Percentiles rank a stretch among this genome's conserved stretches.
Conservation (phyloP, 2,329 filamentous ascomycete genomes). For the Curvularia lunata region DNA sequence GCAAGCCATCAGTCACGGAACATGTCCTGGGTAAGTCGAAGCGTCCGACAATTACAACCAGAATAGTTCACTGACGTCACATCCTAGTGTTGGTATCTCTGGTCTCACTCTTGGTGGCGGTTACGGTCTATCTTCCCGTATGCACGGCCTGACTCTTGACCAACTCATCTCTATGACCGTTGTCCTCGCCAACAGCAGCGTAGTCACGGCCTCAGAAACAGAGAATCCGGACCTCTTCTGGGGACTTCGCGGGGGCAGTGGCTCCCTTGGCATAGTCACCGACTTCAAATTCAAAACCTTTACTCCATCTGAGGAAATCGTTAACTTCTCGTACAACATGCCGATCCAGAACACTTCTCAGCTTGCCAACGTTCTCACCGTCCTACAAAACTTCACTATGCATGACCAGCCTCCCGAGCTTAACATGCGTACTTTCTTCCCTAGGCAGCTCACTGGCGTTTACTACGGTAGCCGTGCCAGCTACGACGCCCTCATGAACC, state of each 20-base stretch:
- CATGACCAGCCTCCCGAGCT: slow-evolving; percentile 33
- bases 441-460: slow-evolving; percentile 28
- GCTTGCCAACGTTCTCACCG: slow-evolving; percentile 25
- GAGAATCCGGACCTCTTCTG: slow-evolving; percentile 51
- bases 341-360: slow-evolving; percentile 22
- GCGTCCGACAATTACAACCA: neutral
- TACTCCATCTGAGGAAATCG: slow-evolving; percentile 30
- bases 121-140: slow-evolving; percentile 35
- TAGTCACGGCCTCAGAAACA: slow-evolving; percentile 44
- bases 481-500: slow-evolving; percentile 34
- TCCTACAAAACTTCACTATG: slow-evolving; percentile 33
- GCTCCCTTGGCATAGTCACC: slow-evolving; percentile 50
- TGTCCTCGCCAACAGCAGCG: slow-evolving; percentile 44
- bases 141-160: slow-evolving; percentile 37
- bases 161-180: slow-evolving; percentile 33
- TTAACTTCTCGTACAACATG: slow-evolving; percentile 34
- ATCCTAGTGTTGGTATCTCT: slow-evolving; percentile 35
- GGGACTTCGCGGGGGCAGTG: slow-evolving; percentile 49
- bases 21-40: slow-evolving; percentile 56
- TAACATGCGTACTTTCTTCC: slow-evolving; percentile 36
- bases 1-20: slow-evolving; percentile 56
- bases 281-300: slow-evolving; percentile 45
- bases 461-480: slow-evolving; percentile 34
- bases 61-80: neutral
- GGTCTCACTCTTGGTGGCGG: slow-evolving; percentile 38